Conservation (phyloP, 805 yeast species). For the Candida pini region DNA sequence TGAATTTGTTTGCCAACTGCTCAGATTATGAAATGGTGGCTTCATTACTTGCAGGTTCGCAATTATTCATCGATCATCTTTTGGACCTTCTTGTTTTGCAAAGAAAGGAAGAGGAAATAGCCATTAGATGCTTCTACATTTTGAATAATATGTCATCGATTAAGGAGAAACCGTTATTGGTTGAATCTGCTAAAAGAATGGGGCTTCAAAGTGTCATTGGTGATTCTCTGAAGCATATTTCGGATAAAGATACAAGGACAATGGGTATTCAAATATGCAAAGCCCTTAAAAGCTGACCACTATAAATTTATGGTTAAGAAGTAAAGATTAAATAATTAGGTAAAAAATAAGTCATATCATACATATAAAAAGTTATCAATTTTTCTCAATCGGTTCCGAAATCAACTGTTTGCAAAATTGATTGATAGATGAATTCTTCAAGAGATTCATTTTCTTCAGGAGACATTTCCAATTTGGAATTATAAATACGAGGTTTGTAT, state of each 20-base stretch:
- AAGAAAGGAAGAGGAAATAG: conserved; percentile 14
- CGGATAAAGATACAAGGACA: conserved; percentile 8
- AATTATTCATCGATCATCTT: conserved; percentile 16
- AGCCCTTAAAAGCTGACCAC: neutral
- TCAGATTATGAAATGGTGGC: conserved; percentile 23
- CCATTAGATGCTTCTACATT: conserved; percentile 20
- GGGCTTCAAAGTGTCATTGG: conserved; percentile 3
- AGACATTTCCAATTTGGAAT: neutral
- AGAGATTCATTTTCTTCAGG: conserved; percentile 3
- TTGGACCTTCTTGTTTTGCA: conserved; percentile 12
- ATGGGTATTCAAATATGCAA: conserved; percentile 6
- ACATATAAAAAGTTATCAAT: too few species aligned
- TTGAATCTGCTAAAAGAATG: conserved; percentile 2
- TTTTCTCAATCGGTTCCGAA: neutral
- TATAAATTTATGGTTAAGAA: too few species aligned
- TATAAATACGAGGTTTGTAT: neutral
- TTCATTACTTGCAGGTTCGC: conserved; percentile 12
- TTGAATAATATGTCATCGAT: conserved; percentile 11
- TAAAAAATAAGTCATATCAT: too few species aligned
- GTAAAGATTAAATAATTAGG: too few species aligned
- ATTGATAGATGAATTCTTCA: conserved; percentile 8
- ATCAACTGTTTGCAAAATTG: neutral
- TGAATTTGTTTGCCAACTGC: conserved; percentile 29
- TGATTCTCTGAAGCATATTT: conserved; percentile 1
- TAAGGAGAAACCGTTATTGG: conserved; percentile 1